Conservation (phyloP, 345 rosid genomes). For the Bruguiera parviflora region DNA sequence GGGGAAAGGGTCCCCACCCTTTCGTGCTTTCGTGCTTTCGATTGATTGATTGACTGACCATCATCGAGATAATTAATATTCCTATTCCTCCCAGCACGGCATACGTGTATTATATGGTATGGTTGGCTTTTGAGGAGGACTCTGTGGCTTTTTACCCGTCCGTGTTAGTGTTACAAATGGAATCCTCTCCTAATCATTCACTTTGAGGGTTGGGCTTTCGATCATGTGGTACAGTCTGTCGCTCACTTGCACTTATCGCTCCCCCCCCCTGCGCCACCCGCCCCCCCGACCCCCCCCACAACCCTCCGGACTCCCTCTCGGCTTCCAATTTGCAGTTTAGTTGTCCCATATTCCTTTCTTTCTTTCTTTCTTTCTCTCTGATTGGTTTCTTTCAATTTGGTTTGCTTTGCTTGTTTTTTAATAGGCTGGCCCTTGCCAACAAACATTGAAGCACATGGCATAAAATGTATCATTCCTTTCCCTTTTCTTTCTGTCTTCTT, state of each 20-base stretch:
- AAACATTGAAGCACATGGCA: neutral
- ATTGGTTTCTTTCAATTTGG: conserved; percentile 1
- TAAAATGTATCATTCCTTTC: neutral
- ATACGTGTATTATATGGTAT: too few species aligned
- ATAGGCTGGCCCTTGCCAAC: too few species aligned
- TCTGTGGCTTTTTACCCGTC: too few species aligned
- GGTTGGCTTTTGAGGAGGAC: too few species aligned
- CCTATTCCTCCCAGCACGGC: too few species aligned
- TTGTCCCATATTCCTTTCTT: neutral
- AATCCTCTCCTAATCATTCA: conserved; percentile 17
- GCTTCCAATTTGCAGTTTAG: conserved; percentile 4
- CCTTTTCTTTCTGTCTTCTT: neutral
- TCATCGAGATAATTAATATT: too few species aligned
- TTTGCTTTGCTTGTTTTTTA: neutral
- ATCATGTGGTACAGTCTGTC: conserved; percentile 32
- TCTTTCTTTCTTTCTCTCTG: neutral
- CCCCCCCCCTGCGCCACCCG: too few species aligned
- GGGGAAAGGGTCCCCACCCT: too few species aligned
- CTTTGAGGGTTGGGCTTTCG: neutral
- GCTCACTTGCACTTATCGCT: neutral
- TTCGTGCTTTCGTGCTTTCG: neutral
- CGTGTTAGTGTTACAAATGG: neutral
- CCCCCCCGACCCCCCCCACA: too few species aligned
- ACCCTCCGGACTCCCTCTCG: neutral
- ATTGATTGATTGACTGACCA: neutral